phyloP scores from a whole-genome alignment of 2,329 filamentous ascomycete species.

The Pestalotiopsis sp. region DNA sequence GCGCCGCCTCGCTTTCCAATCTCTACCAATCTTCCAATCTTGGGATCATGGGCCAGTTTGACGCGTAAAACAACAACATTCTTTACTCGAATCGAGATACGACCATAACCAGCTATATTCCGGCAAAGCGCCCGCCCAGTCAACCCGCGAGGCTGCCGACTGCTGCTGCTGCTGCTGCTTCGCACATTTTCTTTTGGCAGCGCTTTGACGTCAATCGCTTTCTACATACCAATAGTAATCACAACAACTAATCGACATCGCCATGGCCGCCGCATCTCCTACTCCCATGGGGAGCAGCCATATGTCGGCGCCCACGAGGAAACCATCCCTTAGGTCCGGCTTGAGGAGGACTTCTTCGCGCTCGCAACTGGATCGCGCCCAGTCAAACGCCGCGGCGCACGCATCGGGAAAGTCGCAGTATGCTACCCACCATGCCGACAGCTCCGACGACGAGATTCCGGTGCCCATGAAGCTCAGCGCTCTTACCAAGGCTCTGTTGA shows the following conservation, averaged over 20 bases:
- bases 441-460: constrained; percentile 91
- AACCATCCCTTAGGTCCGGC: constrained; percentile 59
- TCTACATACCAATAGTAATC: not conserved
- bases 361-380: constrained; percentile 45
- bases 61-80: constrained; percentile 40
- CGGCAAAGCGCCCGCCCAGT: not conserved
- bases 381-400: constrained; percentile 43
- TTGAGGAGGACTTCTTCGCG: constrained; percentile 53
- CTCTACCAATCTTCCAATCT: constrained; percentile 33
- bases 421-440: constrained; percentile 67
- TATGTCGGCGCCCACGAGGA: constrained; percentile 48
- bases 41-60: constrained; percentile 39
- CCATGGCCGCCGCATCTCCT: constrained; percentile 30
- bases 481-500: constrained; percentile 83
- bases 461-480: constrained; percentile 93
- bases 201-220: not conserved
- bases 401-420: constrained; percentile 43
- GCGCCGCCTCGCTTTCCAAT: constrained; percentile 39
- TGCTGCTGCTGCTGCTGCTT: constrained; percentile 29
- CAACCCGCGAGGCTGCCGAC: constrained; percentile 1
- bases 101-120: constrained; percentile 24
- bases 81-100: constrained; percentile 29
- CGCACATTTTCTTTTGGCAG: not conserved
- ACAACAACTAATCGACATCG: constrained; percentile 16
- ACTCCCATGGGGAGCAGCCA: constrained; percentile 55